Base-by-base conservation (phyloP, 2,329 filamentous ascomycete genomes). In the Trichophyton simii region DNA sequence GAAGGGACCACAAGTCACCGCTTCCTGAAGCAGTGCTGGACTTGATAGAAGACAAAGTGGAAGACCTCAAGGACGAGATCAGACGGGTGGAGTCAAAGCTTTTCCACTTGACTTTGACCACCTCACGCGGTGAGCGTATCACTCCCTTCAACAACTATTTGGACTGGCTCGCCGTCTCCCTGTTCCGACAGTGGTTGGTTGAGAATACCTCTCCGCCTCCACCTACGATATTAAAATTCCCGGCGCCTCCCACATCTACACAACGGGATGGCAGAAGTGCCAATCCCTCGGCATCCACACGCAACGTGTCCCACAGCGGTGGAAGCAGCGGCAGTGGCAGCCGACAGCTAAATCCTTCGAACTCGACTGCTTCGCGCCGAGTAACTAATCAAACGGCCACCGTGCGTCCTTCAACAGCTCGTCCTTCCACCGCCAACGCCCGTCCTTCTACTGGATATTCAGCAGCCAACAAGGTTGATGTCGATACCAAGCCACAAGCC, bases 111-210 rank as follows among this genome's bases (percentile, higher is more conserved):
- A 89, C 82, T 0, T 80, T 96, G 7, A 88, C 85, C 3, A 96
- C 88, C 20, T 83, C 84, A 9, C 80, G 86, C 65, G 92, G 91
- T 60, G 91, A 96, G 71, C 83, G 90, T 60, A 88, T 96, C 52
- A 87, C 82, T 2, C 92, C 92, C 0, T 78, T 80, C 20, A 94
- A 87, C 58, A 85, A 85, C 60, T 96, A 91, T 72, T 79, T 96
- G 22, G 90, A 95, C 74, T 96, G 91, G 91, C 82, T 96, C 5
- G 90, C 85, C 18, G 84, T 96, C 57, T 89, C 84, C 48, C 78
- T 96, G 11, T 97, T 96, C 75, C 83, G 92, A 2, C 90, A 96
- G 73, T 96, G 91, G 91, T 80, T 96, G 5, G 89, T 90, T 3
- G 91, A 96, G 68, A 92, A 91, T 72, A 95, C 89, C 3, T 87